phyloP scores from a whole-genome alignment of 1,284 basidiomycete species.

The Papiliotrema flavescens region DNA sequence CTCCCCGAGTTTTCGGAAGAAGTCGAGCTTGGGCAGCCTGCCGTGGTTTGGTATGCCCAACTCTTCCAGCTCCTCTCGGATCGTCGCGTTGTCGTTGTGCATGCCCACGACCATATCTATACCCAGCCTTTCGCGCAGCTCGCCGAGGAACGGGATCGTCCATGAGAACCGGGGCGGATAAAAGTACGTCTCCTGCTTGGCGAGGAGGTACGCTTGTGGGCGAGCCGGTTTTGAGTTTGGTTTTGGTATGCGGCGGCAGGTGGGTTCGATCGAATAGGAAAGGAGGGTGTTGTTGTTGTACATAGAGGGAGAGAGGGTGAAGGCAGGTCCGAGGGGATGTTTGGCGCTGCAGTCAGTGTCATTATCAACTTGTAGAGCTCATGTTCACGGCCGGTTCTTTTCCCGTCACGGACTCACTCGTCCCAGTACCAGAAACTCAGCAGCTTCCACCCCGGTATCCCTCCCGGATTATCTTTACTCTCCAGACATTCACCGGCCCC shows the following conservation, averaged over 20 bases:
- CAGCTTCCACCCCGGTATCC: constrained; percentile 46
- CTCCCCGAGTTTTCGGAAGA: constrained; percentile 20
- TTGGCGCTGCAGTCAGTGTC: constrained; percentile 15
- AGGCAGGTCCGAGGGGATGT: constrained; percentile 44
- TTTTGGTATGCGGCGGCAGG: constrained; percentile 34
- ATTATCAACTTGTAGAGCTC: too few species aligned
- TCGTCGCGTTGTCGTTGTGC: constrained; percentile 23
- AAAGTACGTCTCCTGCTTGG: constrained; percentile 44
- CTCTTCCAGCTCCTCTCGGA: constrained; percentile 9
- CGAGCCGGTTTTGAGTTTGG: constrained; percentile 20
- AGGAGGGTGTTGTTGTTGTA: constrained; percentile 41
- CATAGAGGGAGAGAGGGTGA: constrained; percentile 46
- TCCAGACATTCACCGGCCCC: constrained; percentile 27
- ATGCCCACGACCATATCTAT: constrained; percentile 27
- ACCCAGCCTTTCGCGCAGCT: constrained; percentile 14
- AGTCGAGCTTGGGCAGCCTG: constrained; percentile 30
- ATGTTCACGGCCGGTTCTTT: too few species aligned
- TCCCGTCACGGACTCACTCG: too few species aligned
- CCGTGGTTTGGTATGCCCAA: constrained; percentile 26
- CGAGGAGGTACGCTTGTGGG: constrained; percentile 42
- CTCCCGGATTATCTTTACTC: constrained; percentile 25
- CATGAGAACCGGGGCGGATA: constrained; percentile 22
- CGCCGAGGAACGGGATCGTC: constrained; percentile 20
- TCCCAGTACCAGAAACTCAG: constrained; percentile 48
- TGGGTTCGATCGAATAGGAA: constrained; percentile 47